Conservation (phyloP, 2,329 filamentous ascomycete species). For the Xylariales sp. region DNA sequence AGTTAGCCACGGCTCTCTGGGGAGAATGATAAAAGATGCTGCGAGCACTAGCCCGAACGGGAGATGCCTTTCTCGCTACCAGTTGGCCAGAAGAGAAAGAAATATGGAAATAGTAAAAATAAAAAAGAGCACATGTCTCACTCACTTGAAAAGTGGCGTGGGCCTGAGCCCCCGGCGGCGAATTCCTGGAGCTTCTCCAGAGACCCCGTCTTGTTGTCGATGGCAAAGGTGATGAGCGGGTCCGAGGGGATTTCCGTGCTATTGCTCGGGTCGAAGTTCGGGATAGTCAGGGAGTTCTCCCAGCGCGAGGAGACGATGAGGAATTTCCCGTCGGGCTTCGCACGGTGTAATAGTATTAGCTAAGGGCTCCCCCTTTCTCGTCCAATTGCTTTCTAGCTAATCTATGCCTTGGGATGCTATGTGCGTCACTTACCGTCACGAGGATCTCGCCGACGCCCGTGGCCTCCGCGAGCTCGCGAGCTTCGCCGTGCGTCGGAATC, state of each 20-base stretch:
- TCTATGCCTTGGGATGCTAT: not conserved
- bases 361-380: not conserved
- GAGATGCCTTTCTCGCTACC: not conserved
- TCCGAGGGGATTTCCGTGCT: slow-evolving; percentile 66
- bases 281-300: slow-evolving; percentile 64
- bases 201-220: slow-evolving; percentile 64
- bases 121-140: not conserved
- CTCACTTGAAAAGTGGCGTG: slow-evolving; percentile 56
- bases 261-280: slow-evolving; percentile 59
- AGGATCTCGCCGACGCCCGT: slow-evolving; percentile 66
- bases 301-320: slow-evolving; percentile 76
- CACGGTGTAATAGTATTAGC: slow-evolving; percentile 15
- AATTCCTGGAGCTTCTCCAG: slow-evolving; percentile 67
- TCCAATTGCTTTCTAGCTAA: no score
- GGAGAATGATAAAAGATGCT: not conserved
- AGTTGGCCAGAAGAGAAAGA: slow-evolving; percentile 1
- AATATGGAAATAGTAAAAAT: not conserved
- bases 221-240: slow-evolving; percentile 71
- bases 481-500: slow-evolving; percentile 61
- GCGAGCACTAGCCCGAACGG: slow-evolving; percentile 3
- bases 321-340: slow-evolving; percentile 69
- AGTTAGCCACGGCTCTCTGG: slow-evolving; percentile 17
- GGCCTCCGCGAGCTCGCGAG: slow-evolving; percentile 53
- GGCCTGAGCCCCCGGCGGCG: slow-evolving; percentile 72
- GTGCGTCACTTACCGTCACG: slow-evolving; percentile 63